Evolutionary conservation across 1,284 basidiomycete species (phyloP).

Genomic region (Leccinum idahoense): DNA sequence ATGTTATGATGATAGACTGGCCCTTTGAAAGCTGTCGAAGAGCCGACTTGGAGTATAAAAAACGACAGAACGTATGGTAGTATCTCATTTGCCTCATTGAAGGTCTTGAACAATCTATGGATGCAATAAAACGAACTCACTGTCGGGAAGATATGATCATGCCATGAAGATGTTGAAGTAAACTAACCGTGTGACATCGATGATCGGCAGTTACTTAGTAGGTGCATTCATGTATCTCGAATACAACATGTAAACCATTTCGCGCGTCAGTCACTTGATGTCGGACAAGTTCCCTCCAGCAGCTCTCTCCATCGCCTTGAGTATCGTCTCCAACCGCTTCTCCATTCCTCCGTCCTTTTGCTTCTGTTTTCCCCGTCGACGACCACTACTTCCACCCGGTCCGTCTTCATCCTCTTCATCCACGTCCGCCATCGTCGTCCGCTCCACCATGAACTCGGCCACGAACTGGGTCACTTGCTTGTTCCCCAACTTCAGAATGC

Average conservation of each 20-base stretch:
- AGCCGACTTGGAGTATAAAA: neutral
- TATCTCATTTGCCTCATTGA: too few relatives aligned
- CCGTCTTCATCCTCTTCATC: too few relatives aligned
- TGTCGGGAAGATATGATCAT: too few relatives aligned
- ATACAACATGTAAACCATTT: neutral
- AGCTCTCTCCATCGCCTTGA: constrained; percentile 56
- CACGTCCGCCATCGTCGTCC: too few relatives aligned
- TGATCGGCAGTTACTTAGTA: too few relatives aligned
- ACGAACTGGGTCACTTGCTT: too few relatives aligned
- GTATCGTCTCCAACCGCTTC: constrained; percentile 42
- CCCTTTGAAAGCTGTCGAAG: neutral
- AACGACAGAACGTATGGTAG: neutral
- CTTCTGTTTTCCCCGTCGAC: constrained; percentile 22
- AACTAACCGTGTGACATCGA: too few relatives aligned
- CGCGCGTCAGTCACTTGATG: constrained; percentile 27
- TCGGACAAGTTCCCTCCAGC: constrained; percentile 54
- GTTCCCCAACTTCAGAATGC: too few relatives aligned
- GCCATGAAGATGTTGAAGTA: too few relatives aligned
- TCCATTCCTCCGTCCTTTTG: constrained; percentile 18
- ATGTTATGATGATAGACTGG: neutral
- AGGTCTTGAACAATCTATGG: neutral
- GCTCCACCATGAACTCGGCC: too few relatives aligned
- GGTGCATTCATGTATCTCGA: neutral
- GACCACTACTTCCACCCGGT: neutral
- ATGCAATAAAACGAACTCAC: neutral